These are phyloP conservation scores for Pelagophyceae sp. DNA, from an alignment of 352 stramenopile genomes.

Conservation along the genomic window DNA sequence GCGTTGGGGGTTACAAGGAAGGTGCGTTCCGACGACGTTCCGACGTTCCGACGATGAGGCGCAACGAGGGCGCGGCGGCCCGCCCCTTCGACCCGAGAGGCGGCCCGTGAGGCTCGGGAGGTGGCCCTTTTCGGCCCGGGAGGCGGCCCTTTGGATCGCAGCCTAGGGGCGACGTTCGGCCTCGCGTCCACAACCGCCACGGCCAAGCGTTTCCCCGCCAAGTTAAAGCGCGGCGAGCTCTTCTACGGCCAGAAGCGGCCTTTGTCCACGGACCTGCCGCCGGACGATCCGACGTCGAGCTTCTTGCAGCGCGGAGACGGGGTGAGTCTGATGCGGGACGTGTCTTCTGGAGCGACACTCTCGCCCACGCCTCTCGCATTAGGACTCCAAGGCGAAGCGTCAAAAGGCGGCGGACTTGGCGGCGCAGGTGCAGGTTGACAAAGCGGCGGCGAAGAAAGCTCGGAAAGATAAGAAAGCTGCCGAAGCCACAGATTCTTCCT, in stretches of 20 bases:
- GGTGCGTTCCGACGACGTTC: no score
- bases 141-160: no score
- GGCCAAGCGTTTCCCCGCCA: background rate
- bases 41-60: no score
- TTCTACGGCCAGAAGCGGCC: conserved; percentile 13
- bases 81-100: no score
- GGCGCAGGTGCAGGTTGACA: no score
- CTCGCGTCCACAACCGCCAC: background rate
- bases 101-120: no score
- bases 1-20: no score
- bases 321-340: no score
- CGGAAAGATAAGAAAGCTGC: background rate
- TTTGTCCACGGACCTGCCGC: background rate
- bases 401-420: background rate
- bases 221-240: background rate
- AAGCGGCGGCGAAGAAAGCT: background rate
- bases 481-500: background rate
- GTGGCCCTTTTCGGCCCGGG: no score
- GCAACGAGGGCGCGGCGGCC: no score
- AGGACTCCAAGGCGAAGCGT: background rate
- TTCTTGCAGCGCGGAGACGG: background rate
- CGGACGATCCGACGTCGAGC: background rate
- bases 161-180: background rate
- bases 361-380: no score
- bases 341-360: no score